Evolutionary conservation across 352 stramenopile genomes (phyloP), one percentile per base, ranked within the genome.

Genomic region (Globisporangium paroecandrum): DNA sequence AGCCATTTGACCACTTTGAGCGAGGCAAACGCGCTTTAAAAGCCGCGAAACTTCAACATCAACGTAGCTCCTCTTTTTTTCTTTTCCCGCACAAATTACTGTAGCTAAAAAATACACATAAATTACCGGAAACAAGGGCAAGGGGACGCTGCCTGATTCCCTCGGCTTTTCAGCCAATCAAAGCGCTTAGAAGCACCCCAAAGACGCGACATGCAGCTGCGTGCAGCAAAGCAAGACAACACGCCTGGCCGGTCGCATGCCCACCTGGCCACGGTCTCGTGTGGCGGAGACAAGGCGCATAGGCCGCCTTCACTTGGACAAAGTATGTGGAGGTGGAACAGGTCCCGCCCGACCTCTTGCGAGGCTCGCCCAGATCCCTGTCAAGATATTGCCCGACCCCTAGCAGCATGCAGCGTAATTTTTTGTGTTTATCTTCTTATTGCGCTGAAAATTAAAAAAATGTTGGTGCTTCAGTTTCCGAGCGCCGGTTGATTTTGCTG

Each of bases 141-240:
- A 20, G 22, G n/a, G 12, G 18, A 20, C 9, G 22, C 24, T 18
- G 24, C 1, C 13, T 36, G 24, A 24, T 58, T 36, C 13, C 12
- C 5, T 1, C 2, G 1, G 0, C 2, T 22, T 29, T 25, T 24
- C 41, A 34, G 34, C 54, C 54, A 59, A 59, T 25, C 25, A 22
- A 18, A 9, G 18, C 15, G 9, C 25, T 15, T 36, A 58, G 34
- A 36, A 58, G 1, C 3, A 47, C 13, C 12, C 18, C 41, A 49
- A 59, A 41, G 54, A 27, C 24, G 54, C 54, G 54, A 59, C 25
- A 59, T 29, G 53, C 53, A 58, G 53, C 53, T 58, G 53, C 53
- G 34, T 58, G 53, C 24, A 29, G 51, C 53, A 58, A 58, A 34
- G 12, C 53, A 58, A 29, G 24, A 57, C 25, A 34, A 20, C 24